Base-by-base conservation (phyloP, 1,284 basidiomycete genomes). In the Pascua sp. region DNA sequence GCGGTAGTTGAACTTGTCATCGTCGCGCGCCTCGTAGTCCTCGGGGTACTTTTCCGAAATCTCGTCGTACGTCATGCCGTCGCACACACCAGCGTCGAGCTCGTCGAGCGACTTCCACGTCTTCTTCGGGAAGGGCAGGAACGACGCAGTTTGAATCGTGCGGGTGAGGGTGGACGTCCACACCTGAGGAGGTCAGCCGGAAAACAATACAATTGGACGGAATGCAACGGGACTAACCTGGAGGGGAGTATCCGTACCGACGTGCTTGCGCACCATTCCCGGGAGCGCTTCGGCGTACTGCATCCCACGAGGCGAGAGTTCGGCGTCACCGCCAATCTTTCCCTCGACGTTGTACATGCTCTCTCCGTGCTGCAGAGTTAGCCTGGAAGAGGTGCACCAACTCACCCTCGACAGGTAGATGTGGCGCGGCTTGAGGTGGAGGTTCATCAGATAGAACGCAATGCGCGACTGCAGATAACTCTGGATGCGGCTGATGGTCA, bases 31-130 rank as follows among this genome's bases (percentile, higher is more conserved):
- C n/a, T 92, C 94, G 73, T 95, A 98, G 77, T 99, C 96, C 65
- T 99, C 96, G 0, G 96, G 96, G 72, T 98, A 98, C 51, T 86
- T 86, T 81, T 87, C 84, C 89, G 94, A 95, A 57, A 98, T 98
- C 81, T 98, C 95, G 79, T 93, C 89, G 72, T 98, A 99, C 1
- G 96, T 98, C 96, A 99, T 98, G 12, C 89, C 93, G 77, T 99
- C 96, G 70, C 96, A 99, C 13, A 99, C 96, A 43, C 96, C 95
- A 4, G 96, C 96, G 76, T 99, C 96, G 11, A 99, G 82, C 77
- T 99, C 96, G 71, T 99, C 96, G 40, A 99, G 80, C 5, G 91
- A 92, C 77, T 99, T 99, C 96, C 96, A 99, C 0, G 94, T 97
- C 63, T 98, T 81, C 72, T 98, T 96, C 45, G 87, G 83, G 72